Conservation (phyloP, 345 rosid species). For the Arabis alpina region DNA sequence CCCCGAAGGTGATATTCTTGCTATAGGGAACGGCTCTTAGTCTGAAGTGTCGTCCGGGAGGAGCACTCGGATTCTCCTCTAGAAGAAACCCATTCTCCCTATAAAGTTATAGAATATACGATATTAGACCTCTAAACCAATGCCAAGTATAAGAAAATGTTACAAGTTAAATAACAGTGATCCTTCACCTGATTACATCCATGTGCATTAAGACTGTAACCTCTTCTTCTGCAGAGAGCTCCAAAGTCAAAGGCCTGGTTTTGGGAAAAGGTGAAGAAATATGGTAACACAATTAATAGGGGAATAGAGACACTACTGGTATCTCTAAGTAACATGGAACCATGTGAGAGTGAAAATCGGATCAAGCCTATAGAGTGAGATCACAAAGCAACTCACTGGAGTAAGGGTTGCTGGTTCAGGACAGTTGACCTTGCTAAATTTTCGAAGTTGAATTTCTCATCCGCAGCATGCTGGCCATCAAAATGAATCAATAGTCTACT, state of each 20-base stretch:
- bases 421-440: slow-evolving; percentile 77
- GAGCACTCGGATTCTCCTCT: slow-evolving; percentile 80
- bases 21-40: slow-evolving; percentile 88
- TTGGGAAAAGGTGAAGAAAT: background rate
- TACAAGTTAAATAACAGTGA: slow-evolving; percentile 17
- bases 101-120: background rate
- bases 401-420: slow-evolving; percentile 93
- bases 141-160: slow-evolving; percentile 13
- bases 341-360: slow-evolving; percentile 8
- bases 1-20: slow-evolving; percentile 92
- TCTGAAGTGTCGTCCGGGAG: slow-evolving; percentile 73
- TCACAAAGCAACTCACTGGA: slow-evolving; percentile 65
- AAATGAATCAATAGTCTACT: slow-evolving; percentile 32
- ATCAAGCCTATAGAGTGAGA: slow-evolving; percentile 30
- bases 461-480: slow-evolving; percentile 92
- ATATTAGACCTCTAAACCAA: background rate
- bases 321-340: slow-evolving; percentile 16
- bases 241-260: slow-evolving; percentile 79
- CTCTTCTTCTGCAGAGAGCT: slow-evolving; percentile 96
- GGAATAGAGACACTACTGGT: slow-evolving; percentile 16
- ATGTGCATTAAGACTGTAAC: slow-evolving; percentile 77
- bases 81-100: slow-evolving; percentile 91
- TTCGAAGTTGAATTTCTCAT: slow-evolving; percentile 98
- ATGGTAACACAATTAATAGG: background rate
- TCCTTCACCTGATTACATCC: slow-evolving; percentile 79